phyloP scores from a whole-genome alignment of 2,329 filamentous ascomycete species.

The Purpureocillium lavendulum region DNA sequence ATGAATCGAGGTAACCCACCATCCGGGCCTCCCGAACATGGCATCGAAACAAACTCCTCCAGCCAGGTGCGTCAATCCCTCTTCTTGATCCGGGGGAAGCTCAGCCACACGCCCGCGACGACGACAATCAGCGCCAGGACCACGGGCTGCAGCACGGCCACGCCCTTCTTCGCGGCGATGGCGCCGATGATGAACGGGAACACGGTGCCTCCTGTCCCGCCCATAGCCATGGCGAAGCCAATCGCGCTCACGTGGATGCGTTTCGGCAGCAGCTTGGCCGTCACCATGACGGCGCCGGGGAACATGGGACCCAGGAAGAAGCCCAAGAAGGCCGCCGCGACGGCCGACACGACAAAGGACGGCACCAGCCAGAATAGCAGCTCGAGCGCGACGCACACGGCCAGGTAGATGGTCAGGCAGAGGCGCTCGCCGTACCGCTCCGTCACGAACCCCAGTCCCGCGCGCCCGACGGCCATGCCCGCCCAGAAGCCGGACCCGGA shows the following conservation, averaged over 20 bases:
- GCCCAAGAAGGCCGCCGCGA: slow-evolving; percentile 60
- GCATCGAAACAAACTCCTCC: neutral
- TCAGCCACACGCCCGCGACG: neutral
- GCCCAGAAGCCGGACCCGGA: slow-evolving; percentile 71
- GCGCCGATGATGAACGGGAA: slow-evolving; percentile 28
- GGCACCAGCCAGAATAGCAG: slow-evolving; percentile 51
- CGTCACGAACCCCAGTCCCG: slow-evolving; percentile 62
- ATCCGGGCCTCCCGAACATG: neutral
- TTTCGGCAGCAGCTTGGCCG: slow-evolving; percentile 61
- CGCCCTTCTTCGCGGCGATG: neutral
- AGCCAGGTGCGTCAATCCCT: neutral
- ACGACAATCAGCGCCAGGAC: slow-evolving; percentile 1
- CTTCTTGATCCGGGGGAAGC: neutral
- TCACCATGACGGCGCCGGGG: slow-evolving; percentile 61
- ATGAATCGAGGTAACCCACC: neutral
- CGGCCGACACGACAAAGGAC: slow-evolving; percentile 47
- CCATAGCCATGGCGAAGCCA: slow-evolving; percentile 66
- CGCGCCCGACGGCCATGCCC: slow-evolving; percentile 62
- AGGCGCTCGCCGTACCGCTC: slow-evolving; percentile 57
- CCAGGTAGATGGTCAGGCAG: slow-evolving; percentile 52
- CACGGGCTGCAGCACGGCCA: slow-evolving; percentile 1
- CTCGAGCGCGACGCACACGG: slow-evolving; percentile 50
- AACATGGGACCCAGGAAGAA: slow-evolving; percentile 72
- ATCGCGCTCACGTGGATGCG: slow-evolving; percentile 65
- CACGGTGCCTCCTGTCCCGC: slow-evolving; percentile 58